Percentiles rank a stretch among this genome's conserved stretches.
phyloP scores from a whole-genome alignment of 805 yeast species.

The Kodamaea restingae region DNA sequence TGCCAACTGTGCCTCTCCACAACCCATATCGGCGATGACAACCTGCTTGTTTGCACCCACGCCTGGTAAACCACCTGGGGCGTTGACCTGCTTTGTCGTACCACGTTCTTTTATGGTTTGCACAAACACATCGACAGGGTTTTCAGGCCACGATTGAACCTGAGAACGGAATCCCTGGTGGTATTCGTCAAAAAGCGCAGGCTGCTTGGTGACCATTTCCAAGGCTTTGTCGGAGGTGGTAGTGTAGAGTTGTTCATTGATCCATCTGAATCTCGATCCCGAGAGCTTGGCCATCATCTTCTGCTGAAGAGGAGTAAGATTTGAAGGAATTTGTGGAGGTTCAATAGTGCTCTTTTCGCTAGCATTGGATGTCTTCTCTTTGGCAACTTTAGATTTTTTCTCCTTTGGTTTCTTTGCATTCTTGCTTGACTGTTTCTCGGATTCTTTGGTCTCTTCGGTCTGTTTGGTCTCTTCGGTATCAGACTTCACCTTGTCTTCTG shows the following conservation, averaged over 20 bases:
- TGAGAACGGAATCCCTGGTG: conserved; percentile 95
- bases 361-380: not conserved
- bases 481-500: conserved; percentile 21
- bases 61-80: conserved; percentile 96
- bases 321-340: conserved; percentile 25
- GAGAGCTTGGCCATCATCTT: conserved; percentile 93
- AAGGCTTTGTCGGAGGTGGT: conserved; percentile 75
- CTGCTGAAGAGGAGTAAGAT: conserved; percentile 82
- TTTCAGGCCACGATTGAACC: conserved; percentile 97
- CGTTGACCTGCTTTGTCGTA: conserved; percentile 66
- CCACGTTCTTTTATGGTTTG: conserved; percentile 56
- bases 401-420: conserved; percentile 10
- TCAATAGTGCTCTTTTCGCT: conserved; percentile 10
- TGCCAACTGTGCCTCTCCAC: conserved; percentile 94
- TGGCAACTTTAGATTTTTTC: no score
- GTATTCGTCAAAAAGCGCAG: conserved; percentile 86
- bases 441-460: conserved; percentile 1
- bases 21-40: conserved; percentile 96
- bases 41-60: conserved; percentile 45
- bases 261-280: conserved; percentile 97
- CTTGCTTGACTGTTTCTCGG: conserved; percentile 17
- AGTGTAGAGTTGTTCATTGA: conserved; percentile 94
- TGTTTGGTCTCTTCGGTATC: conserved; percentile 17
- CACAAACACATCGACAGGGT: conserved; percentile 91
- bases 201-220: conserved; percentile 69